These are phyloP conservation scores for Strobilomyces dryophilus DNA, from an alignment of 768 basidiomycete genomes.

Conservation along the genomic window DNA sequence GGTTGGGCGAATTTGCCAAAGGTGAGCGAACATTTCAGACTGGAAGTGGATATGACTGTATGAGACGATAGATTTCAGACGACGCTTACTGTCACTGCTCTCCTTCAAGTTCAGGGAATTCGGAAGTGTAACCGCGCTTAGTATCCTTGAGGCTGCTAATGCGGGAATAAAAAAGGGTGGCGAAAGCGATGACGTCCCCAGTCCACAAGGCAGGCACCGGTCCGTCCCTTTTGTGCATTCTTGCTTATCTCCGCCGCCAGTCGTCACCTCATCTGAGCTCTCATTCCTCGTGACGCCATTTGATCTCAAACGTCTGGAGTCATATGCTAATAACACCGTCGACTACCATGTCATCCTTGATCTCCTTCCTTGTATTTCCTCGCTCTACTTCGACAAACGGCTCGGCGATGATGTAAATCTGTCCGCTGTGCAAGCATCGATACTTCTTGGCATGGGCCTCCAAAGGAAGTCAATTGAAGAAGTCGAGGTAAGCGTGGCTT, in stretches of 20 bases:
- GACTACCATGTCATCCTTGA: constrained; percentile 97
- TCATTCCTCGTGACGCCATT: constrained; percentile 77
- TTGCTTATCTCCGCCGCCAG: constrained; percentile 6
- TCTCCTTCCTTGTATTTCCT: constrained; percentile 74
- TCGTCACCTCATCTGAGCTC: constrained; percentile 40
- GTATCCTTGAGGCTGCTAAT: constrained; percentile 83
- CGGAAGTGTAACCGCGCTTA: constrained; percentile 80
- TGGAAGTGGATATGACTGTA: background rate
- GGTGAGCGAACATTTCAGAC: constrained; percentile 38
- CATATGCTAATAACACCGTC: constrained; percentile 93
- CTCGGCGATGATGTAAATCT: constrained; percentile 62
- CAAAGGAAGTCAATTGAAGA: constrained; percentile 90
- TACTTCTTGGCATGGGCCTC: constrained; percentile 82
- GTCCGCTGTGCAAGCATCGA: constrained; percentile 88
- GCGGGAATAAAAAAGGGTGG: constrained; percentile 46
- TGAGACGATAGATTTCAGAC: constrained; percentile 73
- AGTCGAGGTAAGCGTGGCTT: constrained; percentile 59
- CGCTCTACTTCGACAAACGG: constrained; percentile 81
- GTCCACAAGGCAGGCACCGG: constrained; percentile 28
- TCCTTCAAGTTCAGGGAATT: constrained; percentile 97
- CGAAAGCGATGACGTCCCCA: constrained; percentile 31
- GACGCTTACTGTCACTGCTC: constrained; percentile 82
- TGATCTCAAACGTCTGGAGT: constrained; percentile 92
- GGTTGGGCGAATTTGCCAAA: constrained; percentile 86
- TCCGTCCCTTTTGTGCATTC: constrained; percentile 12